These are phyloP conservation scores for Rhynchospora breviuscula DNA, from an alignment of 176 grass and related monocot genomes.

Conservation along the genomic window DNA sequence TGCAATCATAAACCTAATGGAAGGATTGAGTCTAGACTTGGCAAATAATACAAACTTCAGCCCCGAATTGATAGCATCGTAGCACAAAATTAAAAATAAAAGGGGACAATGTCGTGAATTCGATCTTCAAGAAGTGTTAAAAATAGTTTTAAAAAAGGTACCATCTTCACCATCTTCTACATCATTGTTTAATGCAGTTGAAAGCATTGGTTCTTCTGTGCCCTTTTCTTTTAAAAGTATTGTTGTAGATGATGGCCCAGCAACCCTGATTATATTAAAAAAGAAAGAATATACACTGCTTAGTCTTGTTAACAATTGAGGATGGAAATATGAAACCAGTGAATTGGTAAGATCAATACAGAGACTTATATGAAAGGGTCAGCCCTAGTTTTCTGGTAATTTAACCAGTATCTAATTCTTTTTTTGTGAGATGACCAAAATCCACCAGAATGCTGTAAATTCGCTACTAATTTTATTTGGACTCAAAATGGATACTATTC, in stretches of 20 bases:
- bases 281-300: not conserved
- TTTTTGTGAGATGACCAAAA: too few relatives aligned
- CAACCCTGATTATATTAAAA: constrained; percentile 32
- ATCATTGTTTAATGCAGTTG: constrained; percentile 9
- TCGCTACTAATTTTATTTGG: not conserved
- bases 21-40: not conserved
- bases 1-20: not conserved
- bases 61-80: not conserved
- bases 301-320: not conserved
- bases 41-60: not conserved
- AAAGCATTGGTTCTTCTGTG: constrained; percentile 24
- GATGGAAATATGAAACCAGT: not conserved
- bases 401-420: not conserved
- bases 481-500: not conserved
- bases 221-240: constrained; percentile 27
- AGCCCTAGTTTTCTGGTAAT: not conserved
- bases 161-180: constrained; percentile 14
- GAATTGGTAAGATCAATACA: not conserved
- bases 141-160: not conserved
- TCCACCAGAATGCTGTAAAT: not conserved
- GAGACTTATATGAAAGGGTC: not conserved
- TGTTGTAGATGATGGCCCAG: not conserved
- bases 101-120: not conserved
- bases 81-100: not conserved
- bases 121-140: not conserved